Percentiles rank a stretch among this genome's conserved stretches.
Conservation (phyloP, 2,329 filamentous ascomycete species). For the Conoideocrella luteorostrata region DNA sequence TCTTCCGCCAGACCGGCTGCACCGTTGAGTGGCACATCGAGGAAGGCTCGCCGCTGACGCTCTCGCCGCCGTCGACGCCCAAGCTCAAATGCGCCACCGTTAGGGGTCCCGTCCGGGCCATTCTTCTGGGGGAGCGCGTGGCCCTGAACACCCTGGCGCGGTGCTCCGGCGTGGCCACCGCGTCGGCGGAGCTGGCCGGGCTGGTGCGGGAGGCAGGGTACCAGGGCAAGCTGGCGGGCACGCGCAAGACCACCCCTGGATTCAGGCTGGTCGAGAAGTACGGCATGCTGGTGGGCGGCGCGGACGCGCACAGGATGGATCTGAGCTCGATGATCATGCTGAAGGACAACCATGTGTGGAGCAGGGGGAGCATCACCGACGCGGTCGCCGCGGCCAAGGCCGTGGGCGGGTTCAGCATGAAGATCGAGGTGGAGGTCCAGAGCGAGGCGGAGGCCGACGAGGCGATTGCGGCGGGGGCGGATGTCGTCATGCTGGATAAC, state of each 20-base stretch:
- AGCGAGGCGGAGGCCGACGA: slow-evolving; percentile 83
- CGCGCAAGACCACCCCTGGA: slow-evolving; percentile 92
- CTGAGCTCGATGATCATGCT: slow-evolving; percentile 95
- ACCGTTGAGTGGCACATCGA: slow-evolving; percentile 79
- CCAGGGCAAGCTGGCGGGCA: slow-evolving; percentile 80
- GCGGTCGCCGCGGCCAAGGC: slow-evolving; percentile 79
- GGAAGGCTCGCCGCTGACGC: slow-evolving; percentile 66
- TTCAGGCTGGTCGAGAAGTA: slow-evolving; percentile 97
- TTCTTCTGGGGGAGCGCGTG: slow-evolving; percentile 88
- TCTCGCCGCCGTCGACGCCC: slow-evolving; percentile 25
- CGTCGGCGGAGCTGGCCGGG: slow-evolving; percentile 47
- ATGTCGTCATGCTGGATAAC: slow-evolving; percentile 97
- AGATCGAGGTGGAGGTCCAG: slow-evolving; percentile 95
- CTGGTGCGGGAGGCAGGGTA: slow-evolving; percentile 64
- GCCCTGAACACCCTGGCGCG: slow-evolving; percentile 85
- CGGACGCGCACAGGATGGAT: slow-evolving; percentile 87
- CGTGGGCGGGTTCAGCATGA: slow-evolving; percentile 82
- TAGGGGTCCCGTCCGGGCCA: slow-evolving; percentile 67
- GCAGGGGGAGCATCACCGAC: slow-evolving; percentile 75
- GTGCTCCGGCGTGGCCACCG: slow-evolving; percentile 85
- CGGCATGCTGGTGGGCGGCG: slow-evolving; percentile 90
- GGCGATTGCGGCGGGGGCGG: slow-evolving; percentile 83
- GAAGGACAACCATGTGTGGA: slow-evolving; percentile 98
- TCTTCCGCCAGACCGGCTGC: slow-evolving; percentile 85
- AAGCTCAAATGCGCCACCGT: slow-evolving; percentile 72